Base-by-base conservation (phyloP, 768 basidiomycete species). In the Suillus clintonianus region DNA sequence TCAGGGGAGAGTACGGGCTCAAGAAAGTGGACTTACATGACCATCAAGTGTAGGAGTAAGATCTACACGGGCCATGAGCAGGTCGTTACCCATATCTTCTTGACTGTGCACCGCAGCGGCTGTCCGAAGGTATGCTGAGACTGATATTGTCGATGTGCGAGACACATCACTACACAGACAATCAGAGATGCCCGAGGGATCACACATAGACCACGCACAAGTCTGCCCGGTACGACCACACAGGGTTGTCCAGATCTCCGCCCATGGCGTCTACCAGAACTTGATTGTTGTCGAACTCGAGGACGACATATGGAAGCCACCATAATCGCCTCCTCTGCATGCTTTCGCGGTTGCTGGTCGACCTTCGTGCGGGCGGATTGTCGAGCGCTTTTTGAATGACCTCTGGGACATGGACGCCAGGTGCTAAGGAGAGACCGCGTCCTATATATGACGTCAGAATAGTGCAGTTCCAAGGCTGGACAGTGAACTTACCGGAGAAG, bases 241-340 rank as follows among this genome's bases (percentile, higher is more conserved):
- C 85, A 4, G 97, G 97, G 69, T 83, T 88, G 14, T 86, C 72
- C 57, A 99, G 85, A 76, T 98, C 94, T n/a, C 97, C 97, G 10
- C 93, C 95, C 71, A 98, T 84, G 13, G 96, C 95, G 80, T 99
- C 97, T 62, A 99, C 90, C 68, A 99, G 80, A 69, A 99, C 89
- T 76, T 99, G 96, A 77, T 99, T 99, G 83, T 94, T 95, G 80
- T 95, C 92, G 81, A 96, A 97, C 79, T 98, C 96, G 69, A 99
- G 89, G 47, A 99, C 97, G 74, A 99, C 92, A 69, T 92, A 99
- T 34, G 97, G 97, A 41, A 99, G 84, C 92, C 92, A 95, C 90
- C 91, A 90, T 77, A 89, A 91, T 64, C 95, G 94, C 76, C 89
- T 94, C 67, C 97, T 85, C 74, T 97, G 95, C 75, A 96, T 80